Evolutionary conservation across 2,329 filamentous ascomycete genomes (phyloP).

Genomic region (Stenocarpella maydis): DNA sequence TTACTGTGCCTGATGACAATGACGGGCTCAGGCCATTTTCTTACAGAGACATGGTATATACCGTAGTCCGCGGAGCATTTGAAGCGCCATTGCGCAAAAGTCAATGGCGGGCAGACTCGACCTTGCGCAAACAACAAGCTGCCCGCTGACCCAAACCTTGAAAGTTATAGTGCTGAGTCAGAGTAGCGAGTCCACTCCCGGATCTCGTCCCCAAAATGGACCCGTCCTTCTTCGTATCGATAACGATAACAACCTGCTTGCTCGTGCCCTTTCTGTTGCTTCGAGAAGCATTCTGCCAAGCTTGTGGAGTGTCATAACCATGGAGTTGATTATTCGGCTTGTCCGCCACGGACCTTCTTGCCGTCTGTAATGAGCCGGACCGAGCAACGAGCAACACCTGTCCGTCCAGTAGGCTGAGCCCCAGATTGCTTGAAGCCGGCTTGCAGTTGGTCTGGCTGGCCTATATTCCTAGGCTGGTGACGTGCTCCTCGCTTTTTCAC

Average conservation of each 20-base stretch:
- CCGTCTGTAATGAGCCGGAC: neutral
- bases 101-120: conserved; percentile 25
- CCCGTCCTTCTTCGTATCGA: neutral
- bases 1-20: neutral
- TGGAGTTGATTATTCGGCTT: neutral
- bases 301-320: neutral
- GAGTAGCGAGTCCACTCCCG: neutral
- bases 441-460: no score
- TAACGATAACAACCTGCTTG: conserved; percentile 1
- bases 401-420: neutral
- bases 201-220: neutral
- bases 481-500: neutral
- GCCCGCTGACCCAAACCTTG: neutral
- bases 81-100: neutral
- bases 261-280: neutral
- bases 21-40: neutral
- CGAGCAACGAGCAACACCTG: neutral
- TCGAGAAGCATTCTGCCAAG: conserved; percentile 16
- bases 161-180: conserved; percentile 6
- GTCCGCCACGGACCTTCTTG: neutral
- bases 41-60: neutral
- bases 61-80: neutral
- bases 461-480: neutral
- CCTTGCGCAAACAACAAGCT: conserved; percentile 11
- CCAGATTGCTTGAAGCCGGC: neutral